Evolutionary conservation across 768 basidiomycete species (phyloP).

Genomic region (Porphyrellus cyaneotinctus): DNA sequence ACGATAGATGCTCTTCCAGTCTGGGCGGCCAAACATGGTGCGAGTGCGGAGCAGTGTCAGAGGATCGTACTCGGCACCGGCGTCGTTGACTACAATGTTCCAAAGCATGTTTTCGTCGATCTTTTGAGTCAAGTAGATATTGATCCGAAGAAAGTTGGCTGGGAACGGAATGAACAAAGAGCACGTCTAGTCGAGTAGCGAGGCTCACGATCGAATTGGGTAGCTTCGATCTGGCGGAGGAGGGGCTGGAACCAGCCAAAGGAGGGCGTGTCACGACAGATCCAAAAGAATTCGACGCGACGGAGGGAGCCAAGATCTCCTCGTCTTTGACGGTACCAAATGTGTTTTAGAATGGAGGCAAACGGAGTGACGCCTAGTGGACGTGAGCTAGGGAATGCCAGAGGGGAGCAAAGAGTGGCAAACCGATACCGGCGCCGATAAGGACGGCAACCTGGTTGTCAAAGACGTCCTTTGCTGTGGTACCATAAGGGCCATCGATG

Average conservation of each 20-base stretch:
- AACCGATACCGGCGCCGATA: constrained; percentile 91
- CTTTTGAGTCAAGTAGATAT: constrained; percentile 86
- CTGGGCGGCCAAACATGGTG: constrained; percentile 89
- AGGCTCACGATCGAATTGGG: constrained; percentile 81
- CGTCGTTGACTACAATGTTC: constrained; percentile 88
- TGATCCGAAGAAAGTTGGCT: constrained; percentile 93
- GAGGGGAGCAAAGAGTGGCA: constrained; percentile 14
- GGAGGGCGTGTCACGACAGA: constrained; percentile 91
- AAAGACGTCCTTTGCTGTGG: constrained; percentile 90
- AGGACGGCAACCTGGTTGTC: constrained; percentile 83
- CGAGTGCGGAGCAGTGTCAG: constrained; percentile 83
- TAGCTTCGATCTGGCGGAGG: constrained; percentile 82
- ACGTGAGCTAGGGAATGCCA: background rate
- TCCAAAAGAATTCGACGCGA: constrained; percentile 94
- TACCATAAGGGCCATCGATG: constrained; percentile 91
- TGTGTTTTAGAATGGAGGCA: constrained; percentile 90
- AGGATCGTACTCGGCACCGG: constrained; percentile 82
- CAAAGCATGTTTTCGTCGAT: constrained; percentile 83
- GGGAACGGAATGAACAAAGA: constrained; percentile 11
- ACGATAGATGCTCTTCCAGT: constrained; percentile 80
- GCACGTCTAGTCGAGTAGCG: background rate
- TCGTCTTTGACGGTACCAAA: constrained; percentile 88
- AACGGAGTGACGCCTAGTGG: constrained; percentile 83
- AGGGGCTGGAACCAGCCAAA: constrained; percentile 96
- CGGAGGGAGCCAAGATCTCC: constrained; percentile 75